Evolutionary conservation across 345 rosid species (phyloP).

Genomic region (Anacardium occidentale): DNA sequence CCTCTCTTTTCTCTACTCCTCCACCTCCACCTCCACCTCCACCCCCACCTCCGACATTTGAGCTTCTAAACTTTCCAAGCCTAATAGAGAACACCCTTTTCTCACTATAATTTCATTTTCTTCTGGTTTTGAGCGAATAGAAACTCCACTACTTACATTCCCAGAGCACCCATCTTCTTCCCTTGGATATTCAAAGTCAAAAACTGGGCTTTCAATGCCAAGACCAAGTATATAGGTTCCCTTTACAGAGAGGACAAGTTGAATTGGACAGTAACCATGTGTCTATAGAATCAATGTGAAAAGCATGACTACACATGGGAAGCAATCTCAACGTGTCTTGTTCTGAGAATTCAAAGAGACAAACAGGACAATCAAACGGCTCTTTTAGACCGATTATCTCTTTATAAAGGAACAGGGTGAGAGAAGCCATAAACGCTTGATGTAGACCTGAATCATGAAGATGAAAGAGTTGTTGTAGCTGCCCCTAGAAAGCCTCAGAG

Average conservation of each 20-base stretch:
- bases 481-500: conserved; percentile 69
- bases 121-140: conserved; percentile 41
- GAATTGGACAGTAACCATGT: conserved; percentile 90
- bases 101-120: conserved; percentile 54
- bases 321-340: conserved; percentile 76
- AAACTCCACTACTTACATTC: conserved; percentile 34
- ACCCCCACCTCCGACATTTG: conserved; percentile 34
- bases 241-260: conserved; percentile 92
- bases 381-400: conserved; percentile 74
- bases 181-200: conserved; percentile 47
- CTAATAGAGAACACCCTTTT: conserved; percentile 81
- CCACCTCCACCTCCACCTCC: conserved; percentile 34
- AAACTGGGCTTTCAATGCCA: conserved; percentile 54
- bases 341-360: conserved; percentile 74
- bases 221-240: conserved; percentile 54
- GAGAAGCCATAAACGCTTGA: conserved; percentile 83
- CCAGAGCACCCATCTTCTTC: conserved; percentile 44
- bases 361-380: conserved; percentile 90
- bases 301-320: conserved; percentile 84
- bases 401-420: conserved; percentile 69
- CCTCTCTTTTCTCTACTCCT: conserved; percentile 15
- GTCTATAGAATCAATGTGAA: conserved; percentile 87
- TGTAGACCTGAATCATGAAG: conserved; percentile 93
- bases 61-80: conserved; percentile 71
- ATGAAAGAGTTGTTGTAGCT: conserved; percentile 82